Conservation (phyloP, 2,329 filamentous ascomycete genomes). For the Boeremia lycopersici region DNA sequence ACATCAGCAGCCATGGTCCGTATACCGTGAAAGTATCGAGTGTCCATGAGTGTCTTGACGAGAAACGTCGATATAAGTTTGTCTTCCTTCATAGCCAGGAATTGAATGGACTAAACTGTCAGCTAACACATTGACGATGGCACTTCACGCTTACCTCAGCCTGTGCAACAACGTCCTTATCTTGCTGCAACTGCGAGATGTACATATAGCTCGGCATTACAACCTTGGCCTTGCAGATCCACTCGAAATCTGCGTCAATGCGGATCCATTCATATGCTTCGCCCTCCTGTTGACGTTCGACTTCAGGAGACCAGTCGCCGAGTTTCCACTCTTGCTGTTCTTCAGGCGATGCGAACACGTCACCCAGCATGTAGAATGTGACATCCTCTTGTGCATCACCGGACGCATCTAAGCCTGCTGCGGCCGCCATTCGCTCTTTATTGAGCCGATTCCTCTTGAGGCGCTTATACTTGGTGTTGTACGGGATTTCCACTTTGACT, state of each 20-base stretch:
- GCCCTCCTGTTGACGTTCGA: constrained; percentile 88
- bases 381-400: constrained; percentile 75
- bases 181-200: constrained; percentile 94
- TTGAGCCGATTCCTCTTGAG: constrained; percentile 85
- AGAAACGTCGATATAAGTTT: constrained; percentile 88
- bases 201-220: constrained; percentile 97
- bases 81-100: constrained; percentile 69
- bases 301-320: constrained; percentile 86
- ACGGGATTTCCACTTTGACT: constrained; percentile 90
- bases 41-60: constrained; percentile 86
- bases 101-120: constrained; percentile 67
- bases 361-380: constrained; percentile 88
- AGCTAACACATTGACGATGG: constrained; percentile 20
- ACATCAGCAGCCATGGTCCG: constrained; percentile 82
- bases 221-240: constrained; percentile 81
- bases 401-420: constrained; percentile 65
- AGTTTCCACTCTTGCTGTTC: constrained; percentile 85
- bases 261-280: constrained; percentile 99
- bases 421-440: constrained; percentile 74
- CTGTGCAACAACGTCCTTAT: constrained; percentile 92
- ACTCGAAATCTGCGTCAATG: constrained; percentile 97
- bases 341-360: constrained; percentile 82
- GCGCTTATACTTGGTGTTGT: constrained; percentile 99
- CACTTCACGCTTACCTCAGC: constrained; percentile 47
- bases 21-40: constrained; percentile 91